Evolutionary conservation across 208 protist genomes (phyloP).

Genomic region (Leishmania amazonensis): DNA sequence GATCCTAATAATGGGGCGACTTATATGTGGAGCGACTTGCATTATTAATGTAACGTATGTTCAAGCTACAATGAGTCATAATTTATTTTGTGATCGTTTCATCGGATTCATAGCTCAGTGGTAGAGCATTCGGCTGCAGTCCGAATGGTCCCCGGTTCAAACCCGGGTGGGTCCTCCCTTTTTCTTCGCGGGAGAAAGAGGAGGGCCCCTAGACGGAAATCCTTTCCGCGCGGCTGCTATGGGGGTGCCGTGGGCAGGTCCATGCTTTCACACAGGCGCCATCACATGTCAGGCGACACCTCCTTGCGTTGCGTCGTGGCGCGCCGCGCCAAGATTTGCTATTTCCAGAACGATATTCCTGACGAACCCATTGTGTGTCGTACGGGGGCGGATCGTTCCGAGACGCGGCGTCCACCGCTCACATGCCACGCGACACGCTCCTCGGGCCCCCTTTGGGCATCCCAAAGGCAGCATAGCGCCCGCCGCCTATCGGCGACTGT

Average conservation of each 20-base stretch:
- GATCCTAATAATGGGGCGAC: slow-evolving; percentile 17
- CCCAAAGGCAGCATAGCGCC: neutral
- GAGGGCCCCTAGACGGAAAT: too few species aligned
- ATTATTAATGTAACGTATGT: neutral
- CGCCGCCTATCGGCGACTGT: neutral
- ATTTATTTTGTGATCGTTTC: too few species aligned
- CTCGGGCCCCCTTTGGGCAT: neutral
- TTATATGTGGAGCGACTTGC: neutral
- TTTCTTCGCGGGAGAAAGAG: neutral
- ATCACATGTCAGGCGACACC: neutral
- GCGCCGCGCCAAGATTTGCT: too few species aligned
- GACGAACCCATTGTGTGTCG: too few species aligned
- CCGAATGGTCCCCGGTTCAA: slow-evolving; percentile 95
- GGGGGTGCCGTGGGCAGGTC: too few species aligned
- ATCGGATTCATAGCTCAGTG: slow-evolving; percentile 92
- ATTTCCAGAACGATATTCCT: too few species aligned
- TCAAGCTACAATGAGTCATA: fast-evolving
- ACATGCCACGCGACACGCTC: too few species aligned
- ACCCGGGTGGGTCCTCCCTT: slow-evolving; percentile 93
- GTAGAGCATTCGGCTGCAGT: slow-evolving; percentile 95
- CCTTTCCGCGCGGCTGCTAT: too few species aligned
- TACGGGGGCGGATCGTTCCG: too few species aligned
- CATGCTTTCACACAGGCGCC: too few species aligned
- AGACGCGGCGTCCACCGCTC: too few species aligned
- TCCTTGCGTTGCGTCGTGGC: neutral